Conservation (phyloP, 225 moss, liverwort and hornwort species). For the Thuidium tamariscinum region DNA sequence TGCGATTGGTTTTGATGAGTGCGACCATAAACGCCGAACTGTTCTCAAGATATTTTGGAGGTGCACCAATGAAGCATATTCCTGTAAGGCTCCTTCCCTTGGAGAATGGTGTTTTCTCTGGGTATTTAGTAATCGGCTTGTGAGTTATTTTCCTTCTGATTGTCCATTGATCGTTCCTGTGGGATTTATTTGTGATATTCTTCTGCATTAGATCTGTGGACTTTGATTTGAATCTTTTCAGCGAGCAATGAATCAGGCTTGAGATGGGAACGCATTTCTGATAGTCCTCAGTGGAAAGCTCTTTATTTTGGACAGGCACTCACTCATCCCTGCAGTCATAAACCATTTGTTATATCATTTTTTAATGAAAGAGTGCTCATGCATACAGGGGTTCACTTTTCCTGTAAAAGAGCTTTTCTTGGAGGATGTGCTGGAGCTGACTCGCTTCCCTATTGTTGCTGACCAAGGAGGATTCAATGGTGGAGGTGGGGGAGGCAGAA, state of each 20-base stretch:
- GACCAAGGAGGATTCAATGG: slow-evolving; percentile 60
- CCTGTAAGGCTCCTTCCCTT: slow-evolving; percentile 41
- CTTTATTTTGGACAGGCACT: background rate
- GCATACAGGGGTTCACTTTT: slow-evolving; percentile 81
- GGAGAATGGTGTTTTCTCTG: background rate
- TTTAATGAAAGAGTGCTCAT: background rate
- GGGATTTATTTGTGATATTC: background rate
- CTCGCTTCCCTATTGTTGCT: slow-evolving; percentile 43
- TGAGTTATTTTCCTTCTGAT: background rate
- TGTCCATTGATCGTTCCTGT: background rate
- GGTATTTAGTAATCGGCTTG: background rate
- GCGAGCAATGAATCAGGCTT: background rate
- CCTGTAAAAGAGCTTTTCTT: slow-evolving; percentile 84
- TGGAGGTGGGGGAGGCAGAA: slow-evolving; percentile 60
- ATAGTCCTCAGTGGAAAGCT: background rate
- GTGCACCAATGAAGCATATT: slow-evolving; percentile 98
- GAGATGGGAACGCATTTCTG: background rate
- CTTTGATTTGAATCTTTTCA: background rate
- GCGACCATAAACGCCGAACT: slow-evolving; percentile 96
- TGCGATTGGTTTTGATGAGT: slow-evolving; percentile 93
- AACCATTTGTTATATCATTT: background rate
- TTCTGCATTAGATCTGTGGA: background rate
- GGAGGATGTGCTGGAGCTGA: slow-evolving; percentile 92
- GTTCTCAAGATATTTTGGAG: slow-evolving; percentile 83
- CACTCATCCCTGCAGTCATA: background rate